Base-by-base conservation (phyloP, 768 basidiomycete genomes). In the Sporobolomyces roseus region DNA sequence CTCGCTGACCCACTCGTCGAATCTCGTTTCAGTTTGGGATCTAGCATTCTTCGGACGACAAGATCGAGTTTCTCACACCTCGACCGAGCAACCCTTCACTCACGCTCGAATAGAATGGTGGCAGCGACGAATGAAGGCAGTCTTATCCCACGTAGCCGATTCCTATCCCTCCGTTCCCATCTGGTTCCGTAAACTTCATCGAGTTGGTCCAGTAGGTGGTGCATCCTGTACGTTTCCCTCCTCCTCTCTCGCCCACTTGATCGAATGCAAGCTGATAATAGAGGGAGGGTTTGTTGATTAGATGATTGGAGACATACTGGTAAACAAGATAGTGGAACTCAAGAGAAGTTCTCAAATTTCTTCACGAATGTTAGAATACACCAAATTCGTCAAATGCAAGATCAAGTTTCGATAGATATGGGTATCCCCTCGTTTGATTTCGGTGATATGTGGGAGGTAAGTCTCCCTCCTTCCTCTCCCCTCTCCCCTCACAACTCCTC, bases 11-110 rank as follows among this genome's bases (percentile, higher is more conserved):
- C 27, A 36, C 19, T 13, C 29, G 14, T 4, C 29, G 14, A 12
- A 1, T 25, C 21, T 38, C 23, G 16, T 13, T 49, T 2, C 61
- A 71, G 70, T 76, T n/a, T 76, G 75, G 75, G 75, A 76, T 48
- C 68, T 74, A 32, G 74, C 74, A 36, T 71, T 74, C 46, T 76
- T 74, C 53, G 75, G 75, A 27, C 66, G 74, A 1, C 69, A 73
- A 48, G 74, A 75, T 65, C 73, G 69, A 50, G 58, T 65, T n/a
- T 13, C 51, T 6, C 27, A 51, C 27, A 64, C 65, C 13, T 65
- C 65, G 27, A 71, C 75, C 33, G 66, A 70, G 33, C 66, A 63
- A 35, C 75, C 75, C 16, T 52, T 76, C 19, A 73, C 74, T 29
- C 67, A 65, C 46, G 60, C 61, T 30, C 71, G 71, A 8, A 48